Base-by-base conservation (phyloP, 2,329 filamentous ascomycete genomes). In the Hypoxylon sp. region DNA sequence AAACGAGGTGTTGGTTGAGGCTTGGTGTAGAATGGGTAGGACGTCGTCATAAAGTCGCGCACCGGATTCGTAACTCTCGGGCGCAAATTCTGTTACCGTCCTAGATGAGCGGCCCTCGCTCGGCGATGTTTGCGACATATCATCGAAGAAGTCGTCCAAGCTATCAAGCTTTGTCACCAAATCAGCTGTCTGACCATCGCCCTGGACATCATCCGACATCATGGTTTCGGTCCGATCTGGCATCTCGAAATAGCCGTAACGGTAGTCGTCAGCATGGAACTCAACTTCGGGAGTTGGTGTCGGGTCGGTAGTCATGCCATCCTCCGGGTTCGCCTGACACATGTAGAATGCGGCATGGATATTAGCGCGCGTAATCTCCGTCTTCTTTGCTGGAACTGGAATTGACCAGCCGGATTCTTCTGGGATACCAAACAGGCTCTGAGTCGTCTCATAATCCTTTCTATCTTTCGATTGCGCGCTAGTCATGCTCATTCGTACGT, bases 401-500 rank as follows among this genome's bases (percentile, higher is more conserved):
- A 99, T 94, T 0, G 96, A 96, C 96, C 96, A 99, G 1, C 96
- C 96, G 14, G 93, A 96, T 22, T 94, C 91, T 78, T 98, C 95
- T 0, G 96, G 96, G 65, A 99, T 98, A 29, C 97, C 97, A 78
- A 98, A 99, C 35, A 99, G 82, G 76, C 94, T 98, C 78, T 97
- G 92, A 0, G 94, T 97, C 22, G 93, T 91, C 77, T 97, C 95
- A 74, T 97, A 98, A 80, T 98, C 94, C 78, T 98, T 98, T 53
- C 93, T 91, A 54, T 92, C 90, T 73, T 92, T 92, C 0, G 94
- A 96, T 2, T 94, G 94, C 0, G 92, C 91, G 11, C 93, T 91
- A 4, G 94, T 94, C 94, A 99, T 98, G 80, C 95, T 98, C 97
- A 99, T 99, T 42, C 96, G 90, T 65, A 99, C 83, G 77, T 98